phyloP scores from a whole-genome alignment of 2,329 filamentous ascomycete species.

The Pseudopyrenochaeta lycopersici region DNA sequence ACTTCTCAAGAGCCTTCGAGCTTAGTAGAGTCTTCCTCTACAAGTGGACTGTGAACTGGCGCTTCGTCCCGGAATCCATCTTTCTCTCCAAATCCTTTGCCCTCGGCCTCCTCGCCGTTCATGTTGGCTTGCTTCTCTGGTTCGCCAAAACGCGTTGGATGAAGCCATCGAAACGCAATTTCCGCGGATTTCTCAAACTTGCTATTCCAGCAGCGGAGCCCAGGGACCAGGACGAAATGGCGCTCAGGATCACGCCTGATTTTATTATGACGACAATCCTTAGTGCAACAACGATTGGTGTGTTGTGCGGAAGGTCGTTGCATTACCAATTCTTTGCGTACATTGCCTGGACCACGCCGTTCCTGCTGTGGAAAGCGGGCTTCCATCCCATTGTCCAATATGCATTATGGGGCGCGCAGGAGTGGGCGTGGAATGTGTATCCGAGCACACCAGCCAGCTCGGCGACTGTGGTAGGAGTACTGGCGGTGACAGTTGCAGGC shows the following conservation, averaged over 20 bases:
- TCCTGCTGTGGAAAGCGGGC: constrained; percentile 82
- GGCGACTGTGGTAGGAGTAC: constrained; percentile 71
- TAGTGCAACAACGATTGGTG: constrained; percentile 77
- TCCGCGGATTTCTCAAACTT: constrained; percentile 64
- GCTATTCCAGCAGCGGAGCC: constrained; percentile 54
- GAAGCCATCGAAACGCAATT: constrained; percentile 68
- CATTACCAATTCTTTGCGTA: constrained; percentile 98
- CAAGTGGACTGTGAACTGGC: constrained; percentile 99
- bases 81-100: constrained; percentile 81
- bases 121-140: constrained; percentile 70
- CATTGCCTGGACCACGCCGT: constrained; percentile 88
- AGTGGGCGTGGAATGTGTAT: constrained; percentile 94
- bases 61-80: constrained; percentile 83
- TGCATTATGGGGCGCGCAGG: constrained; percentile 77
- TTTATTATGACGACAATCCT: constrained; percentile 82
- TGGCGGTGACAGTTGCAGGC: constrained; percentile 72
- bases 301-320: constrained; percentile 85
- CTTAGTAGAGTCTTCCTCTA: constrained; percentile 90
- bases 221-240: constrained; percentile 64
- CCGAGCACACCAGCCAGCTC: constrained; percentile 78
- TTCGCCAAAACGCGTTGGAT: constrained; percentile 78
- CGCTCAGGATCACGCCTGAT: constrained; percentile 69
- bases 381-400: constrained; percentile 73
- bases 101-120: constrained; percentile 69
- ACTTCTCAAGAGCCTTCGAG: constrained; percentile 86